phyloP scores from a whole-genome alignment of 192 early-diverging fungal species.

The Coemansia sp. region DNA sequence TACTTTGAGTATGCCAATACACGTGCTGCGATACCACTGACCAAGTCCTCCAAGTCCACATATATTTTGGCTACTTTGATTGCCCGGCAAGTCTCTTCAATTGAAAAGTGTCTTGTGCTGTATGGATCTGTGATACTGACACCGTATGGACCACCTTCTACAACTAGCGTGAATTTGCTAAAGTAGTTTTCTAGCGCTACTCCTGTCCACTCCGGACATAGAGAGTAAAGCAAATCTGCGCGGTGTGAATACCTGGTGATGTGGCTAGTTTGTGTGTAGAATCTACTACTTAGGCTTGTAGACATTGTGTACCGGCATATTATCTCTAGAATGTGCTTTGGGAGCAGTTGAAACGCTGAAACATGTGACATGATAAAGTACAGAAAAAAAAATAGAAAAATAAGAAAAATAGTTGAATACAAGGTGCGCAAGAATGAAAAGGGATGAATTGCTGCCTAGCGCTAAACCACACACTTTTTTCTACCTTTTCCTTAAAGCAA shows the following conservation, averaged over 20 bases:
- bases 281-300: not conserved
- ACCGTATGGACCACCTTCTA: not conserved
- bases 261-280: conserved; percentile 3
- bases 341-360: not conserved
- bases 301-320: conserved; percentile 10
- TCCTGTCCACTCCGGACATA: conserved; percentile 7
- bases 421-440: not conserved
- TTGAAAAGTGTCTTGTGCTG: not conserved
- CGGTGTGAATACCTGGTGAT: not conserved
- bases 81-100: not conserved
- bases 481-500: not conserved
- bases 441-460: not conserved
- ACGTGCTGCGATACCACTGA: not conserved
- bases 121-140: not conserved
- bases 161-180: not conserved
- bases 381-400: not conserved
- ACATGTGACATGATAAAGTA: not conserved
- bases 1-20: not conserved
- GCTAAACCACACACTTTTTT: not conserved
- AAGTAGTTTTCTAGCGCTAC: conserved; percentile 4
- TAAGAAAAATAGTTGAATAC: not conserved
- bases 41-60: conserved; percentile 1
- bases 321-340: conserved; percentile 6
- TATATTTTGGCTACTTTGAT: conserved; percentile 8
- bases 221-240: not conserved